Base-by-base conservation (phyloP, 2,329 filamentous ascomycete genomes). In the Tolypocladium sp. region DNA sequence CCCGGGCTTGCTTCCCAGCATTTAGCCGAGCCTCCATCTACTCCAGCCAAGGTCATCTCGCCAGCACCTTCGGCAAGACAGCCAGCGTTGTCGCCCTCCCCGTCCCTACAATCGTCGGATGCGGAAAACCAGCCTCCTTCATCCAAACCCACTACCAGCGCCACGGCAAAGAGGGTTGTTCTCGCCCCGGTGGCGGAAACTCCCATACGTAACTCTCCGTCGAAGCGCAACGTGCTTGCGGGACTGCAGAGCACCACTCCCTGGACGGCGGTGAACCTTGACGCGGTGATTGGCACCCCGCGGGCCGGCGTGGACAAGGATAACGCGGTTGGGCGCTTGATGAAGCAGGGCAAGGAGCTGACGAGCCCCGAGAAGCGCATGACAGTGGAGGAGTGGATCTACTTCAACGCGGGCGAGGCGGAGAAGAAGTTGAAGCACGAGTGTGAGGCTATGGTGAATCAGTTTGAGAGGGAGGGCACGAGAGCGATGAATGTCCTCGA, bases 381-480 rank as follows among this genome's bases (percentile, higher is more conserved):
- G 92, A 93, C 87, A 6, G 91, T 97, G 0, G 91, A 96, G 71
- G 87, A 97, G 72, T 99, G 93, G 91, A 89, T 99, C 44, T 79
- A 86, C 60, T 83, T 87, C 73, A 92, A 94, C 65, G 94, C 94
- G 0, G 82, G 82, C 61, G 80, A 87, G 69, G 91, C 90, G 0
- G 92, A 97, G 76, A 84, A 87, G 73, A 87, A 86, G 71, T 77
- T 99, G 58, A 88, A 87, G 68, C 76, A 81, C 41, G 89, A 95
- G 70, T 96, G 92, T 68, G 93, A 97, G 76, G 77, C 84, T 33
- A 83, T 96, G 72, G 91, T 99, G 6, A 83, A 81, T 60, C 79
- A 83, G 10, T 97, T 97, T 71, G 93, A 97, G 75, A 85, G 79
- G 60, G 87, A 97, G 74, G 93, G 92, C 0, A 83, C 82, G 22